Evolutionary conservation across 2,329 filamentous ascomycete species (phyloP), one percentile per base, ranked within the genome.

Genomic region (Aspergillus cejpii): DNA sequence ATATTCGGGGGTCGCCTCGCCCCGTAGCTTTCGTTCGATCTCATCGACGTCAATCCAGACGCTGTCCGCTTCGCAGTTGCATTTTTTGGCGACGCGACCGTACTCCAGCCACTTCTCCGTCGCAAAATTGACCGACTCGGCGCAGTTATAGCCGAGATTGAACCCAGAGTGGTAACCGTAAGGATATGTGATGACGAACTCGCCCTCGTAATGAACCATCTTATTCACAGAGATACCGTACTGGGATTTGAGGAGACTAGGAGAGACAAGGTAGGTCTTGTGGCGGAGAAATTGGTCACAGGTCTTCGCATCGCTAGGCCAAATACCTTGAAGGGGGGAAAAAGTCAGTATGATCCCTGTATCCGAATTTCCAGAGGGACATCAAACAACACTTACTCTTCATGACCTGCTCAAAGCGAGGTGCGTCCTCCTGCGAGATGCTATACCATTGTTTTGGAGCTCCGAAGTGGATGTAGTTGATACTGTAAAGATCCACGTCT

Each of bases 371-470:
- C 8, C 4, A 15, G 24, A 15, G 20, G 23, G 12, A 17, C 24
- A 3, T 3, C 31, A 23, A 36, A 41, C 8, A 8, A 14, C 33
- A 57, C 65, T 52, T 60, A 61, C 77, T 89, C 69, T 85, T 91
- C 92, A 98, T 98, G 33, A 88, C 91, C 28, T 83, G 81, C 67
- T 98, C 92, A 57, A 98, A 98, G 12, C 85, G 84, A 40, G 89
- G 81, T 11, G 91, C 89, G 64, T 98, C 92, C 53, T 87, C 86
- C 65, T 97, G 94, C 0, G 91, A 95, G 54, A 98, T 97, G 67
- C 90, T 96, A 71, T 98, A 98, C 92, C 92, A 98, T 66, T 98
- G 92, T 69, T 98, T 98, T 0, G 92, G 92, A 1, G 92, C 92
- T 43, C 92, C 92, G 65, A 98, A 98, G 62, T 98, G 92, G 48